Evolutionary conservation across 1,284 basidiomycete genomes (phyloP), one percentile per base, ranked within the genome.

Genomic region (Leccinum fuscescens): DNA sequence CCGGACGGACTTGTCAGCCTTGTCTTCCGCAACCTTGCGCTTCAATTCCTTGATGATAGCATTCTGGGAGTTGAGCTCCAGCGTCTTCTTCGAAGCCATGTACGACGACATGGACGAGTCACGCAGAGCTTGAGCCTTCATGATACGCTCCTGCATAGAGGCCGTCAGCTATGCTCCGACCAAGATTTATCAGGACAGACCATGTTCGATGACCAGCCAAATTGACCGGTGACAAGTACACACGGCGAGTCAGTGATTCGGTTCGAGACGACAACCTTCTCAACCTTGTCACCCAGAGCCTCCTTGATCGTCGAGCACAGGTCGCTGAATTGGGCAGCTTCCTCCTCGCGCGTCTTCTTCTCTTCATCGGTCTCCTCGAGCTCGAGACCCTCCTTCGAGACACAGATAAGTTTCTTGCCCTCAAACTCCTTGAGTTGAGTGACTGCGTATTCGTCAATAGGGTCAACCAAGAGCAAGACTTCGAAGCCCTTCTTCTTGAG

Each of bases 401-500:
- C 96, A 72, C 94, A 98, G 69, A 98, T 82, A 65, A 99, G 89
- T 84, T 98, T 98, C 86, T 96, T 94, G 80, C 93, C 92, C 65
- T 98, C 96, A 72, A 98, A 99, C 85, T 99, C 96, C 86, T 98
- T 99, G 78, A 99, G 88, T 78, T 98, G 96, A 35, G 94, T 97
- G 75, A 97, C 89, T 65, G 94, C 94, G 74, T 96, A 97, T 81
- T 97, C 95, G 77, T 98, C 95, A 74, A 97, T 97, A 74, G 96
- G 97, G 85, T 99, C 96, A 69, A 96, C 93, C 69, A 99, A 91
- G 70, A 99, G 89, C 55, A 99, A 85, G 62, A 98, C 95, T 80
- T 99, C 96, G 78, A 98, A 98, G 82, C 93, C 93, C 88, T 96
- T 99, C 92, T 96, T 96, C 91, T 98, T 98, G 78, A 99, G 90